These are phyloP conservation scores for Clohesyomyces aquaticus DNA, from an alignment of 495 filamentous ascomycete genomes.

Conservation along the genomic window DNA sequence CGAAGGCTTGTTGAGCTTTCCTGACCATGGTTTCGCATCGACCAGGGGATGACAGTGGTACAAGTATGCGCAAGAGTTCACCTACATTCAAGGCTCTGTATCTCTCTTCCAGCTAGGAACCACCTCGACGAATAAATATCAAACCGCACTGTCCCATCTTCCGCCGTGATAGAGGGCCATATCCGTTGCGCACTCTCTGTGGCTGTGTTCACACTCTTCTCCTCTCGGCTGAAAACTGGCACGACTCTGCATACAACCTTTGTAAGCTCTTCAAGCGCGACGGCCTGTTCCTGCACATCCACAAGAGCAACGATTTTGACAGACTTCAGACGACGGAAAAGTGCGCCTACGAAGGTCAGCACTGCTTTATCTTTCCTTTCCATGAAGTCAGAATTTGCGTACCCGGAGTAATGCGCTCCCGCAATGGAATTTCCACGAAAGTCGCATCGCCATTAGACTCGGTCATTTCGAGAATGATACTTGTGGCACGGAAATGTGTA, in stretches of 20 bases:
- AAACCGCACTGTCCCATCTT: slow-evolving; percentile 34
- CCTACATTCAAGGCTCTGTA: slow-evolving; percentile 40
- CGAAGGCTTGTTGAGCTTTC: no score
- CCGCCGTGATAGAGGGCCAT: slow-evolving; percentile 23
- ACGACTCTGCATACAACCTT: slow-evolving; percentile 15
- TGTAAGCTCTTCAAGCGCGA: slow-evolving; percentile 8
- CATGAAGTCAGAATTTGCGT: neutral
- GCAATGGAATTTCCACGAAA: slow-evolving; percentile 24
- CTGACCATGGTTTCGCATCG: neutral
- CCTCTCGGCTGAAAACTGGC: slow-evolving; percentile 15
- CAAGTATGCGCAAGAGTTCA: no score
- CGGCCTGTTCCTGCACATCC: slow-evolving; percentile 1
- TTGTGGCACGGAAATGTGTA: neutral
- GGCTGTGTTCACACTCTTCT: neutral
- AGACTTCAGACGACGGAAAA: slow-evolving; percentile 4
- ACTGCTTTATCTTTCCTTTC: neutral
- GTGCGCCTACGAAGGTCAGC: neutral
- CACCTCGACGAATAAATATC: slow-evolving; percentile 14
- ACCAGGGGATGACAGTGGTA: no score
- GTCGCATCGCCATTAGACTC: slow-evolving; percentile 5
- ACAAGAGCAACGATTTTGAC: slow-evolving; percentile 15
- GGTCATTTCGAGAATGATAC: slow-evolving; percentile 18
- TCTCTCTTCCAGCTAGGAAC: slow-evolving; percentile 34
- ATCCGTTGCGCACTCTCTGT: neutral
- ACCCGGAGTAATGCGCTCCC: slow-evolving; percentile 13